These are phyloP conservation scores for Verbena officinalis DNA, from an alignment of 257 asterid species.

Conservation along the genomic window DNA sequence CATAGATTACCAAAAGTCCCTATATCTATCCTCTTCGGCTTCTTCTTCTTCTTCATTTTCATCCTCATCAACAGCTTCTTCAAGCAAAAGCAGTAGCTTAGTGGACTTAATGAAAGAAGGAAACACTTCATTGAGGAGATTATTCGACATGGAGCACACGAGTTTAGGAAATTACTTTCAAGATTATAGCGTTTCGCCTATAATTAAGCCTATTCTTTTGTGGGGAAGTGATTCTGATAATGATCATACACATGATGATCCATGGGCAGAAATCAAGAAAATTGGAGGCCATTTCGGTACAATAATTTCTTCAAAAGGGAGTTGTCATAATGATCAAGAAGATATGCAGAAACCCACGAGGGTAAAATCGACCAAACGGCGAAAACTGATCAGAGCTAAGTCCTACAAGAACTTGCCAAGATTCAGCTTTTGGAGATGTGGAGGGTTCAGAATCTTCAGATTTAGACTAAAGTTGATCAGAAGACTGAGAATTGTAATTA, in stretches of 20 bases:
- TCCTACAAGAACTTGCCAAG: slow-evolving; percentile 58
- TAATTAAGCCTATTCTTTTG: slow-evolving; percentile 47
- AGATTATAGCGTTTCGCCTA: slow-evolving; percentile 65
- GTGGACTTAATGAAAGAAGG: slow-evolving; percentile 70
- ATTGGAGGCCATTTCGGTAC: slow-evolving; percentile 23
- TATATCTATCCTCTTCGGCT: slow-evolving; percentile 44
- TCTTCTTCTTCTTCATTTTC: slow-evolving; percentile 35
- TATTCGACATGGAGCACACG: slow-evolving; percentile 76
- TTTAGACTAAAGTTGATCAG: slow-evolving; percentile 38
- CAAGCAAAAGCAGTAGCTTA: slow-evolving; percentile 44
- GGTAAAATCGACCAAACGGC: slow-evolving; percentile 20
- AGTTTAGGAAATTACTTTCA: slow-evolving; percentile 54
- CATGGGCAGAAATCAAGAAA: slow-evolving; percentile 44
- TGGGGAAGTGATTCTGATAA: slow-evolving; percentile 56
- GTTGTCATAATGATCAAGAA: slow-evolving; percentile 5
- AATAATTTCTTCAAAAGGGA: slow-evolving; percentile 24
- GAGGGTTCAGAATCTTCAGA: slow-evolving; percentile 42
- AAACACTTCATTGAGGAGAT: slow-evolving; percentile 62
- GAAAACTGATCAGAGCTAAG: slow-evolving; percentile 50
- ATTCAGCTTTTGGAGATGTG: slow-evolving; percentile 40
- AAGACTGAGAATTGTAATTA: slow-evolving; percentile 40
- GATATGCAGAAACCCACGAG: background rate
- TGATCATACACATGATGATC: slow-evolving; percentile 49
- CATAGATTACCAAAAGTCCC: slow-evolving; percentile 59
- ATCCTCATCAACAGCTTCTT: slow-evolving; percentile 33